Conservation (phyloP, 192 early-diverging fungal species). For the Coemansia sp. region DNA sequence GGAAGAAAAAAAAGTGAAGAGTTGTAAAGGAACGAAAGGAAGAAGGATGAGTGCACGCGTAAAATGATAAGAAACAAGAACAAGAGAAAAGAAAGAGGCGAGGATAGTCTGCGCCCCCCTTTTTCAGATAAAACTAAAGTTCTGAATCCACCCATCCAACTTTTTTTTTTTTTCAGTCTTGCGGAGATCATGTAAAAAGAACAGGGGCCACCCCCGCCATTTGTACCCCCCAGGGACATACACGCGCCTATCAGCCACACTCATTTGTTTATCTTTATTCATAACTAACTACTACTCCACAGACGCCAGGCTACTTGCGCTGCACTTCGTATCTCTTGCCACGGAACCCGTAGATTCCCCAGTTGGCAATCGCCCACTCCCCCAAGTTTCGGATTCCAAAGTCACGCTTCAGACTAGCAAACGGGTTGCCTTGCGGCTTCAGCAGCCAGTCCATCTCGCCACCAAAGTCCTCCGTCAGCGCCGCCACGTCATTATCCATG, state of each 20-base stretch:
- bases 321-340: constrained; percentile 80
- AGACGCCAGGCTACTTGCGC: constrained; percentile 22
- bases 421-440: constrained; percentile 66
- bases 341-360: constrained; percentile 79
- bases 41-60: constrained; percentile 7
- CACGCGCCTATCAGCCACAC: neutral
- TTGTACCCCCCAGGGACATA: neutral
- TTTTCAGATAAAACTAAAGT: too few relatives aligned
- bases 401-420: constrained; percentile 72
- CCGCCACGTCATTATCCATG: constrained; percentile 62
- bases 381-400: constrained; percentile 71
- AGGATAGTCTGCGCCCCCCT: neutral
- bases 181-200: constrained; percentile 10
- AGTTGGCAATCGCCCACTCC: constrained; percentile 73
- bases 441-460: constrained; percentile 74
- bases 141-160: neutral
- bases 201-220: neutral
- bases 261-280: neutral
- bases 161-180: neutral
- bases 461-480: constrained; percentile 60
- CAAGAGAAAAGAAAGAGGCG: constrained; percentile 3
- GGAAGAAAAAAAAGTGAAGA: constrained; percentile 3
- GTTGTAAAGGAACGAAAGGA: neutral
- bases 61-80: neutral
- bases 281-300: neutral